Base-by-base conservation (phyloP, 306 rosid genomes). In the Calophaca sinica region DNA sequence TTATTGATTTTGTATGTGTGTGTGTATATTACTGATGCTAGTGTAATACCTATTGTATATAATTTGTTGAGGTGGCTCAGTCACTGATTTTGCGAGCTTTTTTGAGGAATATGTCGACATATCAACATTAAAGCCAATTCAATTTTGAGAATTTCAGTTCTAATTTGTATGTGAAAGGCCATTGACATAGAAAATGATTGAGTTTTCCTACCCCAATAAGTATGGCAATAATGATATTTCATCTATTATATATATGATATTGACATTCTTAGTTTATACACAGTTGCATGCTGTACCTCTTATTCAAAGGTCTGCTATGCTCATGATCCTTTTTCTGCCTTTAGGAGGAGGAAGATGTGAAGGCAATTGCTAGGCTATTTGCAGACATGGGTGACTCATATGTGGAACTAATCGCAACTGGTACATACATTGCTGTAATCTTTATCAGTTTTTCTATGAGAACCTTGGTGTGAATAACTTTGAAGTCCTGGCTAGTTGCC, bases 351-450 rank as follows among this genome's bases (percentile, higher is more conserved):
- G 99, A 96, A 86, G 99, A 96, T 73, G 98, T 90, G 83, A 96
- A 96, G 94, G 98, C 99, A 6, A 90, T 96, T 87, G 97, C 96
- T 73, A 90, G 98, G 79, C 88, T 96, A 79, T 96, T 90, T 89
- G 93, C 99, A 10, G 99, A 92, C 88, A 92, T 96, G 99, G 99
- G 99, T 57, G 98, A 96, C 85, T 92, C 98, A 49, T 96, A 92
- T 35, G 98, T 96, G 66, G 98, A 92, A 66, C 82, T 96, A 75
- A 96, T 96, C 53, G 94, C 98, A 36, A 85, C 93, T 78, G 98
- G 99, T 96, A 89, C 50, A 9, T 51, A 36, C 60, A 33, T 70
- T 8, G 48, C 45, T 52, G 32, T 55, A 39, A 35, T 62, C 38
- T 68, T 13, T 10, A 5, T 72, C 11, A 42, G 54, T 66, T 73